Percentiles rank a stretch among this genome's conserved stretches.
These are phyloP conservation scores for Paraconiothyrium brasiliense DNA, from an alignment of 2,329 filamentous ascomycete species.

Conservation along the genomic window DNA sequence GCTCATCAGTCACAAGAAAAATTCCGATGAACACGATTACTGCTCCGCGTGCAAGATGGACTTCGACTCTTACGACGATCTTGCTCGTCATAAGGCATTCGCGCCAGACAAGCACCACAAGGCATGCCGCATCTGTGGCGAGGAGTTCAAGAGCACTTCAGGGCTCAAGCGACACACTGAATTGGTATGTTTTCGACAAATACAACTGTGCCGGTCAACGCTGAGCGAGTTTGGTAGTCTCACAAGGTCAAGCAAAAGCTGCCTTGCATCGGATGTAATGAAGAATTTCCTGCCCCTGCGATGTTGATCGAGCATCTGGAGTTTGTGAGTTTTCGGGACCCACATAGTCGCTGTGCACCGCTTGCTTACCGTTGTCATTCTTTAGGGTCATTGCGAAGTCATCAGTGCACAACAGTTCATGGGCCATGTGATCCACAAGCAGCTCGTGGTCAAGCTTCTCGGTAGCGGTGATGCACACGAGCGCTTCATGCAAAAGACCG, in stretches of 20 bases:
- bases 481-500: constrained; percentile 43
- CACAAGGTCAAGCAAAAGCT: constrained; percentile 62
- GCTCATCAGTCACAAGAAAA: constrained; percentile 63
- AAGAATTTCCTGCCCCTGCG: constrained; percentile 58
- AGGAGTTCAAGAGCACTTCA: constrained; percentile 63
- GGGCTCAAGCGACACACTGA: constrained; percentile 64
- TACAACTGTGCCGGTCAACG: not conserved
- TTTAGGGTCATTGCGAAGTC: constrained; percentile 55
- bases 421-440: constrained; percentile 61
- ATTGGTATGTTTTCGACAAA: constrained; percentile 46
- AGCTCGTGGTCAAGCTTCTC: constrained; percentile 52
- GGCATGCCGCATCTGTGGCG: constrained; percentile 65
- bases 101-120: constrained; percentile 55
- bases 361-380: not conserved
- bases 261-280: constrained; percentile 62
- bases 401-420: constrained; percentile 57
- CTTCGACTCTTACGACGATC: constrained; percentile 55
- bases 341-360: not conserved
- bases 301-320: constrained; percentile 65
- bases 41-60: constrained; percentile 57
- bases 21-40: constrained; percentile 55
- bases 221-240: constrained; percentile 42
- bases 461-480: constrained; percentile 24
- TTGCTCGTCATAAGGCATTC: constrained; percentile 59
- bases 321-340: constrained; percentile 25